phyloP scores from a whole-genome alignment of 352 stramenopile species.

The Globisporangium splendens region DNA sequence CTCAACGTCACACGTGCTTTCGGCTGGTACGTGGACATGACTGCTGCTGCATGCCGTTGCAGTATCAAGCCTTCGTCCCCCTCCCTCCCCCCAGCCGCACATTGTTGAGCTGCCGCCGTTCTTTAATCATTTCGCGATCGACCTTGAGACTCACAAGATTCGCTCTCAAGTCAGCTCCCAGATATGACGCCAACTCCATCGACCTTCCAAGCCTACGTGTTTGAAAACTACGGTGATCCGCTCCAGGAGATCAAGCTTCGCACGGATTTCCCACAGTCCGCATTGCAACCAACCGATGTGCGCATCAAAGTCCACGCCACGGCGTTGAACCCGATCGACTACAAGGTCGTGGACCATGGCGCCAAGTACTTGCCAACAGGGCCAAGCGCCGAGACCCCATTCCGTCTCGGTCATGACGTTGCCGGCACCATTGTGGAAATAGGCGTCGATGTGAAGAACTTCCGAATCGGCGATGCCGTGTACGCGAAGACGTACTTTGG shows the following conservation, averaged over 20 bases:
- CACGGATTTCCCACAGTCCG: background rate
- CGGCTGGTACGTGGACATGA: no score
- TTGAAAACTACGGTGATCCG: constrained; percentile 3
- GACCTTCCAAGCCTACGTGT: constrained; percentile 1
- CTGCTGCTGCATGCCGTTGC: no score
- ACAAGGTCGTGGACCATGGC: constrained; percentile 34
- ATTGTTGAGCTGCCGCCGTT: no score
- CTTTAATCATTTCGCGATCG: no score
- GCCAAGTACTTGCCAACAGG: constrained; percentile 21
- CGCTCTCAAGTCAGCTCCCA: no score
- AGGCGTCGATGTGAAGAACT: background rate
- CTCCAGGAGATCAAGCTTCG: background rate
- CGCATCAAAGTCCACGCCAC: constrained; percentile 56
- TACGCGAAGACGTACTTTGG: constrained; percentile 44
- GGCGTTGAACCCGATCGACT: constrained; percentile 64
- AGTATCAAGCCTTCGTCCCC: no score
- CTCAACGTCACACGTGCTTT: no score
- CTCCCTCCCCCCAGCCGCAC: no score
- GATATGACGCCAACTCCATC: no score
- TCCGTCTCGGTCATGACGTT: background rate
- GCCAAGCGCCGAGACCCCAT: constrained; percentile 16
- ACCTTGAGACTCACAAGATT: no score
- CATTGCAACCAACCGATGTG: constrained; percentile 9
- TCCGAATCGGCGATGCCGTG: constrained; percentile 37
- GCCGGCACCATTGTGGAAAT: background rate